Base-by-base conservation (phyloP, 345 rosid species). In the Eucalyptus paniculata region DNA sequence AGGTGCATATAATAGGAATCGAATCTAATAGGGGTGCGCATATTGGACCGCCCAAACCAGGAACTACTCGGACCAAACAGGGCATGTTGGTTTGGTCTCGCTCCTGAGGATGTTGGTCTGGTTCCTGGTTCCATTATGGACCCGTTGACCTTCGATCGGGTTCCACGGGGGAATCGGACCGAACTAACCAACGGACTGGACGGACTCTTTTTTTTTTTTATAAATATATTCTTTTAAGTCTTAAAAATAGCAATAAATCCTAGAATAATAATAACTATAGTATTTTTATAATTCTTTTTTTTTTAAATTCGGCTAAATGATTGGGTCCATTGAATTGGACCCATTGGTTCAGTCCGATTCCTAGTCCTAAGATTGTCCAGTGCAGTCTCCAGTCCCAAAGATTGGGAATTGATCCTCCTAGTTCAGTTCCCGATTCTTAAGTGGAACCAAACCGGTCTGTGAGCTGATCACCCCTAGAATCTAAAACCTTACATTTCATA, bases 81-180 rank as follows among this genome's bases (percentile, higher is more conserved):
- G 0, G 1, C 58, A 53, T 53, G 58, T 21, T 19, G 24, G 24
- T 53, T 19, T 19, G 56, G 24, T 53, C 9, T 53, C 0, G 2
- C 2, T 53, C 11, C 1, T 0, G 1, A 0, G 58, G 58, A 53
- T 53, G 58, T 53, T 0, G 0, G 26, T 53, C 1, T 0, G 0
- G 0, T 53, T 21, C 11, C 2, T 0, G 0, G 5, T 8, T 53
- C 4, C 58, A 53, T 53, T 53, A 53, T 53, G 24, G 24, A 19
- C 1, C 10, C 0, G 2, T 3, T 19, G 58, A 53, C 58, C 24
- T 53, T 53, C 0, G 2, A 53, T 53, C 0, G 0, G 1, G 5
- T 53, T 53, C 1, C 5, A 0, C 0, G 0, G 5, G 23, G 1
- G 26, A 53, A 53, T 53, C 0, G 1, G 2, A 53, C 11, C 0